Evolutionary conservation across 2,329 filamentous ascomycete species (phyloP).

Genomic region (Acarospora socialis): DNA sequence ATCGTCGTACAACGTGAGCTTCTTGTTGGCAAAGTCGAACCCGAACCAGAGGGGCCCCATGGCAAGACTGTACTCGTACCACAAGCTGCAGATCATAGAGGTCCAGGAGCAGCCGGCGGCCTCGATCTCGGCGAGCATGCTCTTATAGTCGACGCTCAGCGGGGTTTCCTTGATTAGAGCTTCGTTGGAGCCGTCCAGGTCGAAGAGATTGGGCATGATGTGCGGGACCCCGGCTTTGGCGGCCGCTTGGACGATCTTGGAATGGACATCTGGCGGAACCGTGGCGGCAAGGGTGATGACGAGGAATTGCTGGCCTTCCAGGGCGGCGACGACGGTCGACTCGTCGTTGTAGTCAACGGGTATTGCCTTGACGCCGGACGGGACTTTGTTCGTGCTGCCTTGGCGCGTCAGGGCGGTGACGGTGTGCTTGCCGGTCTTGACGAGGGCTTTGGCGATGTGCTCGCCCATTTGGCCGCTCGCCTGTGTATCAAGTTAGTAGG

Average conservation of each 20-base stretch:
- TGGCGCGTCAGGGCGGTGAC: conserved; percentile 37
- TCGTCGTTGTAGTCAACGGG: conserved; percentile 35
- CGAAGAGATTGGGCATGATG: conserved; percentile 39
- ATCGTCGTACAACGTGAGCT: conserved; percentile 38
- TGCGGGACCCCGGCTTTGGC: conserved; percentile 40
- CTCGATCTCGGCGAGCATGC: conserved; percentile 26
- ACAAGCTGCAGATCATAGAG: conserved; percentile 33
- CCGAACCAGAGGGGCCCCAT: conserved; percentile 27
- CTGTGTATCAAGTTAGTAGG: not conserved
- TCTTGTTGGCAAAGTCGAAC: conserved; percentile 33
- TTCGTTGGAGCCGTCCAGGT: conserved; percentile 20
- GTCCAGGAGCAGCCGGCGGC: conserved; percentile 32
- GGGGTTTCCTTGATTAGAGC: conserved; percentile 25
- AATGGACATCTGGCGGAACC: conserved; percentile 33
- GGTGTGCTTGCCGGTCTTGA: conserved; percentile 31
- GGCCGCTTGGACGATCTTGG: conserved; percentile 40
- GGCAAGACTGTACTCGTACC: conserved; percentile 39
- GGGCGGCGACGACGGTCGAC: conserved; percentile 32
- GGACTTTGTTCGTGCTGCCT: conserved; percentile 28
- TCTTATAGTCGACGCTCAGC: conserved; percentile 18
- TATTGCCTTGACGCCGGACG: conserved; percentile 24
- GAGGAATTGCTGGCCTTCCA: conserved; percentile 42
- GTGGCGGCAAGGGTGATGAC: conserved; percentile 38
- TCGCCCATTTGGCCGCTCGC: conserved; percentile 28
- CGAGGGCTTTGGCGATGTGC: conserved; percentile 25